Conservation (phyloP, 176 grass and related monocot species). For the Aegilops speltoides region DNA sequence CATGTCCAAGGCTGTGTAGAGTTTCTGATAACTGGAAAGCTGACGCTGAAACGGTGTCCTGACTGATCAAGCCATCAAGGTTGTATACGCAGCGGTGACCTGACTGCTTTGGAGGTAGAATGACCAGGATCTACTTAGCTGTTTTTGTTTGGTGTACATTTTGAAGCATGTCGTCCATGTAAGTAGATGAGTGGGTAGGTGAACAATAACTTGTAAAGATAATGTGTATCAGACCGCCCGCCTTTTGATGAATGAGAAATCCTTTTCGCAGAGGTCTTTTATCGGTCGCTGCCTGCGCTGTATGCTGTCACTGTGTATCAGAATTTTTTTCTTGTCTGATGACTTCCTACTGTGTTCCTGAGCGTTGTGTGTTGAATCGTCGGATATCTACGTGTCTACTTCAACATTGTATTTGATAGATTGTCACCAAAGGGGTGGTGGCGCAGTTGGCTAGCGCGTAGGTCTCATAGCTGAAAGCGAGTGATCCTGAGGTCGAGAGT, state of each 20-base stretch:
- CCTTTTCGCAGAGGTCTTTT: background rate
- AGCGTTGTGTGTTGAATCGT: background rate
- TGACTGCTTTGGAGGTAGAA: constrained; percentile 35
- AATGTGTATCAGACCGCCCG: background rate
- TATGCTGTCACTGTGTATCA: background rate
- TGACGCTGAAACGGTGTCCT: background rate
- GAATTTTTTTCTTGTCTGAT: background rate
- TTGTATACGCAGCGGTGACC: constrained; percentile 19
- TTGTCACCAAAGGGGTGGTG: constrained; percentile 18
- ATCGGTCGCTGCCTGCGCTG: background rate
- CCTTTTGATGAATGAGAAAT: constrained; percentile 24
- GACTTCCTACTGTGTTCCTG: background rate
- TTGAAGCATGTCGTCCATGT: constrained; percentile 44
- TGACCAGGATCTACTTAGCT: constrained; percentile 30
- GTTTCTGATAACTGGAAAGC: constrained; percentile 28
- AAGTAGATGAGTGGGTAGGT: constrained; percentile 33
- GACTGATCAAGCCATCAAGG: constrained; percentile 17
- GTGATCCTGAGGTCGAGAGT: constrained; percentile 65
- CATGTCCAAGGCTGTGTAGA: constrained; percentile 65
- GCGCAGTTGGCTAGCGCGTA: constrained; percentile 50
- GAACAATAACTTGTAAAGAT: constrained; percentile 41
- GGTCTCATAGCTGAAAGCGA: constrained; percentile 43
- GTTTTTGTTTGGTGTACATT: constrained; percentile 35
- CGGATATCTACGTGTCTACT: background rate
- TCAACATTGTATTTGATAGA: rapidly evolving